These are phyloP conservation scores for Rutstroemia sp. DNA, from an alignment of 2,329 filamentous ascomycete genomes.

Conservation along the genomic window DNA sequence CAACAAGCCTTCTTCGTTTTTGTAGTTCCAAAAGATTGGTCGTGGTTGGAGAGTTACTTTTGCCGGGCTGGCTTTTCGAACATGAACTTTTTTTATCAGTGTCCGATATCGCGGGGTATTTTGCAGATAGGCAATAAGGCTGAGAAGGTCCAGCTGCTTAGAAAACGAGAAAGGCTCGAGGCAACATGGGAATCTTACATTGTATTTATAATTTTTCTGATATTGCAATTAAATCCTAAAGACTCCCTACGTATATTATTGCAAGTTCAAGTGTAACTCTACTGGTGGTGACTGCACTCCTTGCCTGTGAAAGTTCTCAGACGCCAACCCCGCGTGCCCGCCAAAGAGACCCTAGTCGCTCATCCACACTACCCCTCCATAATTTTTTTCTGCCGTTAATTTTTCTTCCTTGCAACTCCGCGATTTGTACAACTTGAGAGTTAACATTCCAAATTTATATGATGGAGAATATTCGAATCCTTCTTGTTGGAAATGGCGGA, in stretches of 20 bases:
- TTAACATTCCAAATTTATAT: not conserved
- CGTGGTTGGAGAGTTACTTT: not conserved
- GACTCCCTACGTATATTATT: too few relatives aligned
- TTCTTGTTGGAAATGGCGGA: constrained; percentile 89
- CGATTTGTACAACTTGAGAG: not conserved
- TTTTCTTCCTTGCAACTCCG: not conserved
- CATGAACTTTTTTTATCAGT: constrained; percentile 1
- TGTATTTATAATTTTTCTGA: too few relatives aligned
- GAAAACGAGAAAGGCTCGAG: not conserved
- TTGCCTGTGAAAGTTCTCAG: not conserved
- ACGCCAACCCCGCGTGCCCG: not conserved
- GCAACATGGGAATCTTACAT: too few relatives aligned
- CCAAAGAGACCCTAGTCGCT: not conserved
- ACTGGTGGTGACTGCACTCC: too few relatives aligned
- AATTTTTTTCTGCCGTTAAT: not conserved
- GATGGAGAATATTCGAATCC: constrained; percentile 44
- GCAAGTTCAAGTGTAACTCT: too few relatives aligned
- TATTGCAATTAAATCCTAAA: too few relatives aligned
- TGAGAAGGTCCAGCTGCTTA: not conserved
- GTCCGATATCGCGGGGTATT: constrained; percentile 5
- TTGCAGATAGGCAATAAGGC: not conserved
- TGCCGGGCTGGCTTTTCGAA: not conserved
- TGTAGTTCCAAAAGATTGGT: not conserved
- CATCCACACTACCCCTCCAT: not conserved
- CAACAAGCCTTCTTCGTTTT: too few relatives aligned